phyloP scores from a whole-genome alignment of 306 rosid genomes.

The Cicer judaicum region DNA sequence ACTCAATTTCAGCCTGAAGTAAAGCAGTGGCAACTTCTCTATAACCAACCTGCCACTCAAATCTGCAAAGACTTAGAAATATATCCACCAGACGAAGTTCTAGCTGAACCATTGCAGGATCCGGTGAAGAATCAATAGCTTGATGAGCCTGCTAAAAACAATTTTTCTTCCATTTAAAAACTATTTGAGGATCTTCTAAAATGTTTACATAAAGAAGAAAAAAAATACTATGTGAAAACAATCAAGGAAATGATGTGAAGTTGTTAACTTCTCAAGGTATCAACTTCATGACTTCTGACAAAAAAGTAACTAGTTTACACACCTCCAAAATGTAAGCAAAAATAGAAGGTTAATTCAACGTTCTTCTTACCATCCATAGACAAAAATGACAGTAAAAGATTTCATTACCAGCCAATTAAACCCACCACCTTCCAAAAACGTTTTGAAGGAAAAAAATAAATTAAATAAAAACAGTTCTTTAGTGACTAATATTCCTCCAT shows the following conservation, averaged over 20 bases:
- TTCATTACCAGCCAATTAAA: constrained; percentile 9
- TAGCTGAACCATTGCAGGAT: constrained; percentile 67
- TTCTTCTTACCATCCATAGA: constrained; percentile 6
- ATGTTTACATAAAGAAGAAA: background rate
- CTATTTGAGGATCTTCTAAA: constrained; percentile 10
- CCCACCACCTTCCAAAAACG: background rate
- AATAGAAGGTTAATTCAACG: constrained; percentile 34
- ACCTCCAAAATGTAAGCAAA: constrained; percentile 35
- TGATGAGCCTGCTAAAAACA: constrained; percentile 61
- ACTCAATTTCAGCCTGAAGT: constrained; percentile 97
- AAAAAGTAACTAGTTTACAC: constrained; percentile 38
- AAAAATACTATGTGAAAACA: constrained; percentile 5
- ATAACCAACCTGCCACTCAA: constrained; percentile 97
- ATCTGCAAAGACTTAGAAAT: constrained; percentile 83
- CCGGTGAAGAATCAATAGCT: constrained; percentile 53
- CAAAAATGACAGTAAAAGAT: constrained; percentile 33
- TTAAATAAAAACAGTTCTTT: constrained; percentile 4
- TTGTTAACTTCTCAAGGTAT: constrained; percentile 28
- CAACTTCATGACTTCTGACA: constrained; percentile 30
- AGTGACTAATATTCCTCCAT: constrained; percentile 16
- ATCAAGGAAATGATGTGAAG: constrained; percentile 32
- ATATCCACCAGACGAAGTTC: constrained; percentile 94
- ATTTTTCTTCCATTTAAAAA: constrained; percentile 9
- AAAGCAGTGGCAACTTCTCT: constrained; percentile 88
- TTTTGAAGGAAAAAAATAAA: background rate